phyloP scores from a whole-genome alignment of 805 yeast species.

The Candida insectorum region DNA sequence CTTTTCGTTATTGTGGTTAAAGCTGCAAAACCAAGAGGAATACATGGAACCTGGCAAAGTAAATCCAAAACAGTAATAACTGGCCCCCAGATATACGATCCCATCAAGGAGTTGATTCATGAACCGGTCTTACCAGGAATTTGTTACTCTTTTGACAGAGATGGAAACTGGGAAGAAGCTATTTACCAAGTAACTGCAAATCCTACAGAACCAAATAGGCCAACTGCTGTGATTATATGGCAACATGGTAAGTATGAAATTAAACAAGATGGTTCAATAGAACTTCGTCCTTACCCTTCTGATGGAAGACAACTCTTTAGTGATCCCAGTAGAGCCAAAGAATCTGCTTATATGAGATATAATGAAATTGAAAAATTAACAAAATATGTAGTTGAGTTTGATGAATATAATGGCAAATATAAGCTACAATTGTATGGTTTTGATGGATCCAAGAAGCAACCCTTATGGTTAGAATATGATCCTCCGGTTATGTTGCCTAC shows the following conservation, averaged over 20 bases:
- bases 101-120: conserved; percentile 14
- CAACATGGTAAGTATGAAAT: conserved; percentile 18
- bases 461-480: conserved; percentile 17
- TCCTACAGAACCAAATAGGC: conserved; percentile 15
- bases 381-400: conserved; percentile 15
- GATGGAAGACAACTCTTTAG: conserved; percentile 20
- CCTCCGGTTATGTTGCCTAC: conserved; percentile 21
- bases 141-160: conserved; percentile 16
- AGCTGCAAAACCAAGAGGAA: no score
- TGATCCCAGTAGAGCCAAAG: conserved; percentile 17
- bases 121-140: conserved; percentile 21
- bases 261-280: conserved; percentile 10
- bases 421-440: conserved; percentile 14
- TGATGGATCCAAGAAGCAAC: conserved; percentile 17
- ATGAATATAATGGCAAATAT: conserved; percentile 13
- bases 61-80: conserved; percentile 17
- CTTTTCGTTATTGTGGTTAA: no score
- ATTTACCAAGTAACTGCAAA: conserved; percentile 16
- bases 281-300: conserved; percentile 12
- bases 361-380: conserved; percentile 12
- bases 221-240: conserved; percentile 18
- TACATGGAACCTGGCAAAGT: conserved; percentile 21
- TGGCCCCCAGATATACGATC: conserved; percentile 17
- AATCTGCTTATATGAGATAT: conserved; percentile 16
- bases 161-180: conserved; percentile 21